phyloP scores from a whole-genome alignment of 2,329 filamentous ascomycete genomes.

The Fusarium coicis region DNA sequence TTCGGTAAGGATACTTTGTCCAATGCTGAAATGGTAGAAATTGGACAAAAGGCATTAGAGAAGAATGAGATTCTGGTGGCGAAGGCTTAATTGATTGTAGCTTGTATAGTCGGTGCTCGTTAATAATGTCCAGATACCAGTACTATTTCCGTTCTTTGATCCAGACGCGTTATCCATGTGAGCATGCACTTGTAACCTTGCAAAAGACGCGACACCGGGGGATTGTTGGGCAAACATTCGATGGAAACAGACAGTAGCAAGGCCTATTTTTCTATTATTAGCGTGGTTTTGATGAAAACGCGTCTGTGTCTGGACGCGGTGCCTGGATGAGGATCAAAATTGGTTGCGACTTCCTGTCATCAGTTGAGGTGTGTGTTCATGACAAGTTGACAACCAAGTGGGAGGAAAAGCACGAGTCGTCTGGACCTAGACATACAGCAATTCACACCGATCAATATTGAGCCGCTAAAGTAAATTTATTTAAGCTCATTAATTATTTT shows the following conservation, averaged over 20 bases:
- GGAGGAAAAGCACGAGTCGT: rapidly evolving
- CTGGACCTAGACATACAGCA: background rate
- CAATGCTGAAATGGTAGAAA: slow-evolving; percentile 55
- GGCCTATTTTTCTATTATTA: too few species aligned
- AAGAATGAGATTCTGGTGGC: background rate
- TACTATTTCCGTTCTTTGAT: too few species aligned
- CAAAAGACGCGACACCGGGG: too few species aligned
- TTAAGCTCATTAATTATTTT: background rate
- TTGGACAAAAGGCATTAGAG: slow-evolving; percentile 40
- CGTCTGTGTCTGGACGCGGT: too few species aligned
- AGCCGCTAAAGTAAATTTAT: too few species aligned
- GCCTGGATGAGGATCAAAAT: rapidly evolving
- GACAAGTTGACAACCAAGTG: too few species aligned
- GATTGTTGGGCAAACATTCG: too few species aligned
- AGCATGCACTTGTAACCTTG: rapidly evolving
- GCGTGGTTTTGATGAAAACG: too few species aligned
- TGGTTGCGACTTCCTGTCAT: rapidly evolving
- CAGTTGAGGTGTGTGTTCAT: too few species aligned
- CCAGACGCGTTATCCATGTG: background rate
- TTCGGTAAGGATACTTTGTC: slow-evolving; percentile 58
- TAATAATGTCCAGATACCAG: background rate
- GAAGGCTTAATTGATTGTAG: background rate
- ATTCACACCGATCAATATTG: background rate
- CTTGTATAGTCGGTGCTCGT: too few species aligned
- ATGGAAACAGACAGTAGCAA: too few species aligned